Evolutionary conservation across 179 eudicot species (phyloP).

Genomic region (Vitellaria paradoxa): DNA sequence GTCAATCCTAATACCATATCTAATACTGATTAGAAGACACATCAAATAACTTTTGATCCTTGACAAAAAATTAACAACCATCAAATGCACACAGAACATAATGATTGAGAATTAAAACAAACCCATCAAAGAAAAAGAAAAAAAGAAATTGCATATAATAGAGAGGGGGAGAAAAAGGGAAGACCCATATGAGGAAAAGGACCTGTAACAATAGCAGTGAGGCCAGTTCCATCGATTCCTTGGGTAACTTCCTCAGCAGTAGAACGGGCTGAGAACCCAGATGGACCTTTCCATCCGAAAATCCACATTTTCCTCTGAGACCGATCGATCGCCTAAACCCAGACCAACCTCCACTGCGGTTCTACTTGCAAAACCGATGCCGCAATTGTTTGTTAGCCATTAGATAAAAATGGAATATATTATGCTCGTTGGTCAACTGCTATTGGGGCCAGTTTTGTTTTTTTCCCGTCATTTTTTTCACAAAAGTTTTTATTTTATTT

Average conservation of each 20-base stretch:
- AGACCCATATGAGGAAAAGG: neutral
- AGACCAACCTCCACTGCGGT: neutral
- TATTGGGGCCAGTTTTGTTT: too few species aligned
- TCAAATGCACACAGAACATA: neutral
- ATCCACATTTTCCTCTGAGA: constrained; percentile 31
- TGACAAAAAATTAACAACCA: neutral
- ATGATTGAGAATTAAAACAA: neutral
- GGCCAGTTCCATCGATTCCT: constrained; percentile 31
- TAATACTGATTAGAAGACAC: neutral
- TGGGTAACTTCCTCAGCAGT: constrained; percentile 44
- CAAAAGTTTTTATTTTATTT: too few species aligned
- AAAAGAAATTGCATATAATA: neutral
- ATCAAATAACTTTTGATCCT: neutral
- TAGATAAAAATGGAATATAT: neutral
- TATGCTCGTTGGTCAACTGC: too few species aligned
- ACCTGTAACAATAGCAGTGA: constrained; percentile 23
- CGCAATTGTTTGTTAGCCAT: neutral
- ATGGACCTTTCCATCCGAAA: constrained; percentile 34
- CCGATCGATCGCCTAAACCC: neutral
- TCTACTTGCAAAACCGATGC: neutral
- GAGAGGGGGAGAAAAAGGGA: neutral
- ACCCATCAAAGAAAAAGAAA: neutral
- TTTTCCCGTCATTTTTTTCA: too few species aligned
- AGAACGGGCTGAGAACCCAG: constrained; percentile 39
- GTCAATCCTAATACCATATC: too few species aligned